Evolutionary conservation across 2,329 filamentous ascomycete genomes (phyloP).

Genomic region (Ophioceras dolichostomum): DNA sequence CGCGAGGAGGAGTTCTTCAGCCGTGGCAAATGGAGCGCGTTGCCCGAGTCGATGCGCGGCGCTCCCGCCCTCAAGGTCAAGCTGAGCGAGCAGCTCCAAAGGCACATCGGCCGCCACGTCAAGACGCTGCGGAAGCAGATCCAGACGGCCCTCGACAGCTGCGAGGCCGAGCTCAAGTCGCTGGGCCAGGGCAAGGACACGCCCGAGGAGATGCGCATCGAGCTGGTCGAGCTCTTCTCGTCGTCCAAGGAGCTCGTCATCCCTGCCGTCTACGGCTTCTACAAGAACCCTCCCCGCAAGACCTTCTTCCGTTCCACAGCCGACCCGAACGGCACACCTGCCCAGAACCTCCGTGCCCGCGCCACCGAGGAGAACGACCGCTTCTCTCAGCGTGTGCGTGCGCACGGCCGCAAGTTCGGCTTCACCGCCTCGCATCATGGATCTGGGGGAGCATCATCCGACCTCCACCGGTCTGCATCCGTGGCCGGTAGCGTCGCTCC

Average conservation of each 20-base stretch:
- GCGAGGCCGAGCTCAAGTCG: constrained; percentile 34
- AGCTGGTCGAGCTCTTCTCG: constrained; percentile 40
- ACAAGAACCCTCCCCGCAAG: constrained; percentile 41
- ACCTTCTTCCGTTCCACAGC: constrained; percentile 37
- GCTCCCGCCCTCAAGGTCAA: constrained; percentile 32
- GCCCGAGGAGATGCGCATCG: constrained; percentile 38
- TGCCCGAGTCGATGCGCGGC: constrained; percentile 35
- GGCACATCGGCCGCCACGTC: constrained; percentile 39
- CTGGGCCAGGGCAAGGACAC: constrained; percentile 39
- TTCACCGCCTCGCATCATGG: constrained; percentile 23
- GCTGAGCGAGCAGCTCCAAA: constrained; percentile 35
- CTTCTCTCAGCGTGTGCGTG: constrained; percentile 33
- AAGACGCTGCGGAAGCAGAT: constrained; percentile 37
- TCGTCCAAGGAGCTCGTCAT: constrained; percentile 40
- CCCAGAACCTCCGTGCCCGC: constrained; percentile 37
- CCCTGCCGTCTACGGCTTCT: constrained; percentile 39
- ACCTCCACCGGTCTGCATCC: too few species aligned
- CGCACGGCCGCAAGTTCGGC: constrained; percentile 35
- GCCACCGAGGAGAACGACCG: constrained; percentile 29
- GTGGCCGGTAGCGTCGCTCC: too few species aligned
- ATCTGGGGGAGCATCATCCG: too few species aligned
- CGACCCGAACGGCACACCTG: constrained; percentile 34
- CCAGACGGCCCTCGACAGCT: constrained; percentile 34
- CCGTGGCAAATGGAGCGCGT: constrained; percentile 32
- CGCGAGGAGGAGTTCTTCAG: constrained; percentile 36